Percentiles rank a stretch among this genome's conserved stretches.
Conservation (phyloP, 768 basidiomycete species). For the Mrakia hoshinonis region DNA sequence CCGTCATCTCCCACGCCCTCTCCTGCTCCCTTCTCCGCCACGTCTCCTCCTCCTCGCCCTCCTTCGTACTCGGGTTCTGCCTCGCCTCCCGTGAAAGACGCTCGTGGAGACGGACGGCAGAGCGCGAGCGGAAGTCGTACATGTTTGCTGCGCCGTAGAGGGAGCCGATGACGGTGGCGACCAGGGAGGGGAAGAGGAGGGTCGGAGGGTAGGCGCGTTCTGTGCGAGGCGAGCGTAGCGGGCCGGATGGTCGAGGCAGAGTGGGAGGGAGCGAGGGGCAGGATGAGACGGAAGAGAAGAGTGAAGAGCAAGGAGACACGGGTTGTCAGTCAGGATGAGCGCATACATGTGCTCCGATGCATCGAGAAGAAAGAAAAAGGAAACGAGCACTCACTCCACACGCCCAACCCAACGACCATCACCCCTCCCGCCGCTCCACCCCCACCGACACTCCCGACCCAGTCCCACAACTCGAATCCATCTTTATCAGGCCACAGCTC, state of each 20-base stretch:
- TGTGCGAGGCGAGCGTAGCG: no score
- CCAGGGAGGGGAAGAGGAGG: not conserved
- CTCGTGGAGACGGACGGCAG: not conserved
- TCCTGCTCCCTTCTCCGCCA: not conserved
- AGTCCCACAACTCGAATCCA: conserved; percentile 1
- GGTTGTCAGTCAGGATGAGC: no score
- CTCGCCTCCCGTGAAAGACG: not conserved
- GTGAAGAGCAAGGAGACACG: not conserved
- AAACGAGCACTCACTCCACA: not conserved
- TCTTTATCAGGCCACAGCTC: not conserved
- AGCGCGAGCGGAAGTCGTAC: not conserved
- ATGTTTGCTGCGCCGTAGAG: not conserved
- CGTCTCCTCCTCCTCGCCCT: not conserved
- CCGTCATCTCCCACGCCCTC: not conserved
- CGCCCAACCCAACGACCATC: not conserved
- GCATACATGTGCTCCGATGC: no score
- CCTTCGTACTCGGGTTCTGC: not conserved
- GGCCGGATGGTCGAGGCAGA: not conserved
- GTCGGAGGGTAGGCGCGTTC: not conserved
- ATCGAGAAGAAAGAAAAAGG: no score
- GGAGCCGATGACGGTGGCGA: not conserved
- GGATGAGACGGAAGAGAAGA: not conserved
- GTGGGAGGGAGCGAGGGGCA: not conserved
- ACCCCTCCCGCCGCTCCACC: not conserved
- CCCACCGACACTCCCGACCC: not conserved